phyloP scores from a whole-genome alignment of 345 rosid genomes.

The Gynandropsis gynandra region DNA sequence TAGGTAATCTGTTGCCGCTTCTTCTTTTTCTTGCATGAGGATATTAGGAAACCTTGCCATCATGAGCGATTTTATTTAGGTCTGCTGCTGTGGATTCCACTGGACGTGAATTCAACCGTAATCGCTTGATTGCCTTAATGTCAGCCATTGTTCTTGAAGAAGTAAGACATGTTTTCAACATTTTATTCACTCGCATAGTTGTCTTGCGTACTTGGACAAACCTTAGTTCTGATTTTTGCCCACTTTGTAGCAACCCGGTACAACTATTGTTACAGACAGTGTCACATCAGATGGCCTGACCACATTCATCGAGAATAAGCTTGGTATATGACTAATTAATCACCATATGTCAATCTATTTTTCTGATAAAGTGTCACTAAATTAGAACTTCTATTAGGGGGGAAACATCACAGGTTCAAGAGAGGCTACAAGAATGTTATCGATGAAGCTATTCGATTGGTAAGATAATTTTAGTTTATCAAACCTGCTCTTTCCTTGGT shows the following conservation, averaged over 20 bases:
- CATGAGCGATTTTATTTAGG: conserved; percentile 32
- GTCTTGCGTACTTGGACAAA: not conserved
- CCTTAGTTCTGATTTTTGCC: conserved; percentile 1
- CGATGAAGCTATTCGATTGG: conserved; percentile 93
- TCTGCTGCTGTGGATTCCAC: conserved; percentile 98
- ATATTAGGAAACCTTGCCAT: conserved; percentile 10
- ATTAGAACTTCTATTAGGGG: conserved; percentile 42
- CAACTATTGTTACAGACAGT: conserved; percentile 92
- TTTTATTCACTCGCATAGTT: not conserved
- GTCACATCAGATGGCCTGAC: conserved; percentile 97
- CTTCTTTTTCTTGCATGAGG: conserved; percentile 2
- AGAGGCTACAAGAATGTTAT: conserved; percentile 97
- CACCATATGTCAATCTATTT: not conserved
- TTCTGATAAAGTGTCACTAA: conserved; percentile 9
- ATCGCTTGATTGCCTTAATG: conserved; percentile 81
- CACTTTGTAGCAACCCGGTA: conserved; percentile 74
- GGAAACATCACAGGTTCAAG: conserved; percentile 92
- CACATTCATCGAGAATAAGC: conserved; percentile 77
- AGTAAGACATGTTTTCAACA: conserved; percentile 39
- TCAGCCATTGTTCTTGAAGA: conserved; percentile 95
- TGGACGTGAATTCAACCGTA: conserved; percentile 84
- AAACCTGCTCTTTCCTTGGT: not conserved
- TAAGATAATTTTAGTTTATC: conserved; percentile 25
- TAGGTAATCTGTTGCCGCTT: conserved; percentile 40
- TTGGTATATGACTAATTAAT: conserved; percentile 44